Percentiles rank a stretch among this genome's conserved stretches.
These are phyloP conservation scores for Chytriomyces sp. DNA, from an alignment of 192 early-diverging fungal genomes.

Conservation along the genomic window DNA sequence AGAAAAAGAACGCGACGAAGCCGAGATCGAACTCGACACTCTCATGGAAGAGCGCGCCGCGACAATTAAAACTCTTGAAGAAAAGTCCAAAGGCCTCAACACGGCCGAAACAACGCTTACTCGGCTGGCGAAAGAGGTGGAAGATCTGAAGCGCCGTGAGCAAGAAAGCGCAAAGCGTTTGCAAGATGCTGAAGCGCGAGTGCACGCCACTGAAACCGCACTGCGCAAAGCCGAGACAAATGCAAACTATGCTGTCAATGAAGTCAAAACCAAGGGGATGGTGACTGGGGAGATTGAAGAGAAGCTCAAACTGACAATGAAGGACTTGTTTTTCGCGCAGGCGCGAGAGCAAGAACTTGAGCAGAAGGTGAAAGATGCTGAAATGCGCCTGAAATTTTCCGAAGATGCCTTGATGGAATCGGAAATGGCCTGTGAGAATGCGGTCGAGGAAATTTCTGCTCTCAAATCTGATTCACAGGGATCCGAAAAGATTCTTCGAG, in stretches of 20 bases:
- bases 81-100: constrained; percentile 2
- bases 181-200: constrained; percentile 20
- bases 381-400: constrained; percentile 23
- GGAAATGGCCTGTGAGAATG: constrained; percentile 10
- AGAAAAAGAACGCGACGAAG: constrained; percentile 35
- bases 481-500: background rate
- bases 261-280: constrained; percentile 10
- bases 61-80: background rate
- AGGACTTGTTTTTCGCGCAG: constrained; percentile 31
- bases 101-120: constrained; percentile 12
- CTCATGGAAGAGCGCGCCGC: constrained; percentile 19
- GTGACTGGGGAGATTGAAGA: constrained; percentile 30
- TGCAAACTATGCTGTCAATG: constrained; percentile 14
- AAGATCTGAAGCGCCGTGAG: constrained; percentile 3
- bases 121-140: constrained; percentile 21
- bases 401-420: constrained; percentile 35
- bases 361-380: constrained; percentile 16
- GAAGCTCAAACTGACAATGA: constrained; percentile 21
- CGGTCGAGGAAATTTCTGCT: constrained; percentile 11
- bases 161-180: background rate
- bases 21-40: constrained; percentile 24
- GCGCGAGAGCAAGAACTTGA: constrained; percentile 24
- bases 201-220: constrained; percentile 17
- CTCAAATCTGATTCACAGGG: background rate
- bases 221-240: constrained; percentile 30